Conservation (phyloP, 1,284 basidiomycete species). For the Ceraceosorus guamensis region DNA sequence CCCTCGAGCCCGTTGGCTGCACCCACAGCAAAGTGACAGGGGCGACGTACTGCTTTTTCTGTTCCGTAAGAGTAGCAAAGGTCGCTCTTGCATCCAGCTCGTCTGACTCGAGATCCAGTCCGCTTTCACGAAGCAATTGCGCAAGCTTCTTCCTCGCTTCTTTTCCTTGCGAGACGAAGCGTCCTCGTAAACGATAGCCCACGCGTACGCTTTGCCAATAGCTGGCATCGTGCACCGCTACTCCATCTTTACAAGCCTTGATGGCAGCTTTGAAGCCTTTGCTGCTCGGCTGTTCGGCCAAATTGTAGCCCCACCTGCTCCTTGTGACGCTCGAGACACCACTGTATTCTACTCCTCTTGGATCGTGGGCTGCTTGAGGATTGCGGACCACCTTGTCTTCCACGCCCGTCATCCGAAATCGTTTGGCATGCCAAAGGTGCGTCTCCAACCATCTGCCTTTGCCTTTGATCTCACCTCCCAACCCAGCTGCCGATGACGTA, state of each 20-base stretch:
- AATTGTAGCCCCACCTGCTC: conserved; percentile 31
- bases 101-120: too few relatives aligned
- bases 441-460: conserved; percentile 44
- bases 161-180: too few relatives aligned
- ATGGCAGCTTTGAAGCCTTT: conserved; percentile 37
- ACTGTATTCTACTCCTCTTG: not conserved
- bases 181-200: too few relatives aligned
- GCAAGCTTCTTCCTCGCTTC: too few relatives aligned
- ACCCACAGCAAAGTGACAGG: too few relatives aligned
- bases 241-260: conserved; percentile 20
- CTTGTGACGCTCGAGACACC: not conserved
- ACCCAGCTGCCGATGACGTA: too few relatives aligned
- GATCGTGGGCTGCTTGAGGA: not conserved
- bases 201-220: conserved; percentile 10
- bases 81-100: too few relatives aligned
- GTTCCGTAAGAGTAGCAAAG: too few relatives aligned
- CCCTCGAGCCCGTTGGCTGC: too few relatives aligned
- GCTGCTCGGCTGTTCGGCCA: conserved; percentile 40
- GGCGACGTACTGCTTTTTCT: too few relatives aligned
- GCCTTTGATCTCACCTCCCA: conserved; percentile 2
- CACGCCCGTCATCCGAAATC: conserved; percentile 40
- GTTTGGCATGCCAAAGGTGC: conserved; percentile 46
- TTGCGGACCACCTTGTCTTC: not conserved
- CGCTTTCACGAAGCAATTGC: too few relatives aligned
- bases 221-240: conserved; percentile 38